Evolutionary conservation across 495 filamentous ascomycete genomes (phyloP).

Genomic region (Penicillium cataractarum): DNA sequence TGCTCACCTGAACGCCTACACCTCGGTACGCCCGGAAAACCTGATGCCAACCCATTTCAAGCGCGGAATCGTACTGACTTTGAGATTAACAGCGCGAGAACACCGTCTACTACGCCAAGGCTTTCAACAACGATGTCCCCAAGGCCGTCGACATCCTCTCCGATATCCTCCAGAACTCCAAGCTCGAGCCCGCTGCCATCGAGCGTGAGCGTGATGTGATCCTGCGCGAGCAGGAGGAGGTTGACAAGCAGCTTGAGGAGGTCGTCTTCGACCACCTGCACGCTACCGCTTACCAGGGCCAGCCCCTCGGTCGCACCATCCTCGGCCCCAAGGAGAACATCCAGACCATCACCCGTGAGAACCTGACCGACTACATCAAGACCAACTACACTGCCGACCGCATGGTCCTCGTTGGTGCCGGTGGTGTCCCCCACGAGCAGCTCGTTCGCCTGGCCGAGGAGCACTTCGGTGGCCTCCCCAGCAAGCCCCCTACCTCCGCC

Average conservation of each 20-base stretch:
- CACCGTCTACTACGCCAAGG: constrained; percentile 99
- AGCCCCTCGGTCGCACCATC: constrained; percentile 96
- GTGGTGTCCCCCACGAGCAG: constrained; percentile 90
- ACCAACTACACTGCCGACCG: constrained; percentile 99
- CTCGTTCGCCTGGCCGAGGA: constrained; percentile 96
- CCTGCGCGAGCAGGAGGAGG: constrained; percentile 97
- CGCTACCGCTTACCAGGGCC: constrained; percentile 94
- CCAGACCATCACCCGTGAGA: constrained; percentile 85
- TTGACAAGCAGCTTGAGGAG: constrained; percentile 99
- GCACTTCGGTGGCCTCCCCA: constrained; percentile 81
- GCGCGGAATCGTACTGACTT: constrained; percentile 31
- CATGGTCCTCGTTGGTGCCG: constrained; percentile 97
- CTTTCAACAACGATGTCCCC: constrained; percentile 96
- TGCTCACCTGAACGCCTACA: constrained; percentile 98
- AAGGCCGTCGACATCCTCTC: constrained; percentile 95
- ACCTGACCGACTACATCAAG: constrained; percentile 95
- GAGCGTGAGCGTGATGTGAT: constrained; percentile 98
- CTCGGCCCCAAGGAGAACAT: constrained; percentile 98
- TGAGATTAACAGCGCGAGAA: constrained; percentile 77
- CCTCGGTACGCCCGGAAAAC: constrained; percentile 73
- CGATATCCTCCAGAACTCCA: constrained; percentile 99
- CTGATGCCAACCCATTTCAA: constrained; percentile 8
- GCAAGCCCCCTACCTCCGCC: constrained; percentile 69
- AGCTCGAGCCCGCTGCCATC: constrained; percentile 88
- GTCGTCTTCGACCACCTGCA: constrained; percentile 99